Conservation (phyloP, 345 rosid species). For the Citropsis articulata region DNA sequence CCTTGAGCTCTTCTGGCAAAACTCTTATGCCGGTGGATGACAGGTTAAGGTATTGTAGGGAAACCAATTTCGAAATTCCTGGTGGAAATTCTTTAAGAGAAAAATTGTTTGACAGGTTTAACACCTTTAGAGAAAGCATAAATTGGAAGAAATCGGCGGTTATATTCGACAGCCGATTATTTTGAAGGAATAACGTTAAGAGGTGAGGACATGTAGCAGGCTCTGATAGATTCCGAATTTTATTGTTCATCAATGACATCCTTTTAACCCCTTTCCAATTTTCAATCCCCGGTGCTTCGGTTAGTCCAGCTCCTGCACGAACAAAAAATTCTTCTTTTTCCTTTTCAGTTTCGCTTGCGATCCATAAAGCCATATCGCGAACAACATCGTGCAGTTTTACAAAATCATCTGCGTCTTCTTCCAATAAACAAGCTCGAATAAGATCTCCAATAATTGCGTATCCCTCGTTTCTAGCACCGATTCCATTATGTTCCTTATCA, state of each 20-base stretch:
- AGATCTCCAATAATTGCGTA: conserved; percentile 26
- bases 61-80: conserved; percentile 13
- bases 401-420: conserved; percentile 9
- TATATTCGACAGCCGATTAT: conserved; percentile 6
- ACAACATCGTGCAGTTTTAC: conserved; percentile 40
- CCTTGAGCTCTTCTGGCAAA: conserved; percentile 16
- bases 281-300: conserved; percentile 5
- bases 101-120: conserved; percentile 27
- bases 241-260: conserved; percentile 26
- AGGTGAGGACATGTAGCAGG: conserved; percentile 22
- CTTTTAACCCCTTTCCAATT: conserved; percentile 19
- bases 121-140: conserved; percentile 22
- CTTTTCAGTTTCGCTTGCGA: conserved; percentile 11
- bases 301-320: conserved; percentile 3
- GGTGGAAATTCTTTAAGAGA: conserved; percentile 20
- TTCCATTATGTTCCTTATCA: not conserved
- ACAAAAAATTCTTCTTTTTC: conserved; percentile 14
- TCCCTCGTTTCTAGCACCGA: not conserved
- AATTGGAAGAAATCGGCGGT: conserved; percentile 8
- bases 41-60: conserved; percentile 23
- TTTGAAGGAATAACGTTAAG: conserved; percentile 21
- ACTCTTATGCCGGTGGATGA: conserved; percentile 14
- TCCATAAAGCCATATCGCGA: conserved; percentile 42
- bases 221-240: conserved; percentile 14
- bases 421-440: conserved; percentile 21